Conservation (phyloP, 306 rosid species). For the Delonix regia region DNA sequence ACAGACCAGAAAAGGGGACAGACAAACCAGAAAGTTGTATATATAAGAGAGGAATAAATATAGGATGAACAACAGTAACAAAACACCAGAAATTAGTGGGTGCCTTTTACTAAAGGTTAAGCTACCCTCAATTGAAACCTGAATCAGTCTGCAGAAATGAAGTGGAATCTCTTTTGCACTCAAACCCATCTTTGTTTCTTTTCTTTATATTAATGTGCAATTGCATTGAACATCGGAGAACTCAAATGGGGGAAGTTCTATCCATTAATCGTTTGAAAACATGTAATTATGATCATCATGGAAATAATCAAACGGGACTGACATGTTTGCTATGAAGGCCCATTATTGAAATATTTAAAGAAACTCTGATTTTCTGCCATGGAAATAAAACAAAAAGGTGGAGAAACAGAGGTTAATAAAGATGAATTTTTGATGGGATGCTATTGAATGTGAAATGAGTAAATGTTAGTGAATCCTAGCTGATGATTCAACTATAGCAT, state of each 20-base stretch:
- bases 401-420: not conserved
- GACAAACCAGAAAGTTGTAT: slow-evolving; percentile 49
- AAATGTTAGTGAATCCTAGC: not conserved
- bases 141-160: slow-evolving; percentile 42
- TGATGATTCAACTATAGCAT: slow-evolving; percentile 12
- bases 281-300: slow-evolving; percentile 12
- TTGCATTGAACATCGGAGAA: slow-evolving; percentile 8
- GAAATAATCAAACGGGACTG: not conserved
- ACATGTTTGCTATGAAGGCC: slow-evolving; percentile 1
- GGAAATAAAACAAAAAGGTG: not conserved
- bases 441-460: not conserved
- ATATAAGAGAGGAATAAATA: slow-evolving; percentile 59
- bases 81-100: slow-evolving; percentile 51
- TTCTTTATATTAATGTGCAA: slow-evolving; percentile 5
- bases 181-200: slow-evolving; percentile 57
- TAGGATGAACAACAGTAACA: slow-evolving; percentile 32
- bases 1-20: slow-evolving; percentile 67
- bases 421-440: not conserved
- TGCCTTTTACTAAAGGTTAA: slow-evolving; percentile 46
- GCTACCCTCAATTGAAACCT: slow-evolving; percentile 43
- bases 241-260: slow-evolving; percentile 12
- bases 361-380: not conserved
- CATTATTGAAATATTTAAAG: slow-evolving; percentile 12
- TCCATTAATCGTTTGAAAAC: not conserved
- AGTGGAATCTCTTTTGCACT: slow-evolving; percentile 52